These are phyloP conservation scores for Zangia roseola DNA, from an alignment of 768 basidiomycete genomes.

Conservation along the genomic window DNA sequence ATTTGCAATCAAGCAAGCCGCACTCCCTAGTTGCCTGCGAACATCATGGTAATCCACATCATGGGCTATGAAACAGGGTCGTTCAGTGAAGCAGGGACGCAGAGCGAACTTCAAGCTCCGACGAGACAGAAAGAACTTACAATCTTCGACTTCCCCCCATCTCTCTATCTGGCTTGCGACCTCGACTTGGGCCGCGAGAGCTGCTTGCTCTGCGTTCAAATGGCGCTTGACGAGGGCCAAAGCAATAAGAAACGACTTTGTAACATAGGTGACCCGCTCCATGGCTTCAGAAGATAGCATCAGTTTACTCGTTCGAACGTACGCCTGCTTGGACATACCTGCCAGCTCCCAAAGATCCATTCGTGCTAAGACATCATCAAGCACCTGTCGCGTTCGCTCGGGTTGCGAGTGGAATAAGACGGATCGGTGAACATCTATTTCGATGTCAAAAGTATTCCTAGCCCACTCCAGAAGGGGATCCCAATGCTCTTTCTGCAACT, in stretches of 20 bases:
- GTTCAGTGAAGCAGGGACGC: conserved; percentile 7
- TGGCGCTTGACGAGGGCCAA: conserved; percentile 78
- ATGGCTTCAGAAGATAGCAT: conserved; percentile 53
- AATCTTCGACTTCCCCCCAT: conserved; percentile 99
- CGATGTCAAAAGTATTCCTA: conserved; percentile 58
- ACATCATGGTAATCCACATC: conserved; percentile 98
- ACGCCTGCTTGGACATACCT: conserved; percentile 47
- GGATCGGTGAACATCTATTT: conserved; percentile 69
- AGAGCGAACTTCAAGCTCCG: conserved; percentile 5
- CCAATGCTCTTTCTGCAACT: conserved; percentile 84
- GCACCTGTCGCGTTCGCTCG: conserved; percentile 57
- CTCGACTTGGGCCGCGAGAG: conserved; percentile 85
- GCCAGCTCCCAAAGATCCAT: conserved; percentile 89
- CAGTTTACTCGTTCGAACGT: not conserved
- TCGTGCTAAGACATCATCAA: conserved; percentile 53
- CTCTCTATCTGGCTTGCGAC: conserved; percentile 93
- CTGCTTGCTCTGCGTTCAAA: conserved; percentile 80
- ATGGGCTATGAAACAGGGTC: conserved; percentile 63
- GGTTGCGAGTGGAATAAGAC: conserved; percentile 72
- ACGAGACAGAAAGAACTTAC: conserved; percentile 49
- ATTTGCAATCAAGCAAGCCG: conserved; percentile 56
- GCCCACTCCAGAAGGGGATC: conserved; percentile 84
- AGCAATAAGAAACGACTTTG: conserved; percentile 89
- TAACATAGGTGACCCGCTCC: conserved; percentile 85
- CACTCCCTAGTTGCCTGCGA: conserved; percentile 80